Conservation (phyloP, 305 asterid genomes). For the Fraxinus dipetala region DNA sequence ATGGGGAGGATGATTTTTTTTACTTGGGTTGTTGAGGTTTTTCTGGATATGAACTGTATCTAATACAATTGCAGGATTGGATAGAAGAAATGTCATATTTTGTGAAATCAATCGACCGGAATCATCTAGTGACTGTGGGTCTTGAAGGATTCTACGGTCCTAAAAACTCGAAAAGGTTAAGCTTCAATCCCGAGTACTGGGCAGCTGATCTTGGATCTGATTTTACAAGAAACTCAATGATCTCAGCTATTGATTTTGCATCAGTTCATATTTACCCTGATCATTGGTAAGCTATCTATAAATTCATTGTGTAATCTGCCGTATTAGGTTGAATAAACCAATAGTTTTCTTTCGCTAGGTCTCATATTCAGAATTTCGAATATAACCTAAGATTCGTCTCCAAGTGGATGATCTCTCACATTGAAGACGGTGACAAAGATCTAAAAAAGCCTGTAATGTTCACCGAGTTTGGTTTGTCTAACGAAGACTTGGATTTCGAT, state of each 20-base stretch:
- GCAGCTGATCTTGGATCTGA: conserved; percentile 93
- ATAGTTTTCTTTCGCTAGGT: conserved; percentile 45
- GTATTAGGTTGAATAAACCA: not conserved
- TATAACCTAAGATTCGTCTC: conserved; percentile 62
- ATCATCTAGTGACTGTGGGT: conserved; percentile 85
- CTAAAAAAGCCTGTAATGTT: conserved; percentile 80
- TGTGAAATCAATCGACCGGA: conserved; percentile 74
- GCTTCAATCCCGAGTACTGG: conserved; percentile 88
- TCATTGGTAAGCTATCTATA: conserved; percentile 67
- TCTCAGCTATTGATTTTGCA: conserved; percentile 83
- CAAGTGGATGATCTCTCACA: conserved; percentile 93
- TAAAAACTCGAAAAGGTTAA: conserved; percentile 64
- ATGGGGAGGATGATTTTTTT: not conserved
- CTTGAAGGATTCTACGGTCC: conserved; percentile 99
- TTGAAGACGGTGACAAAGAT: conserved; percentile 88
- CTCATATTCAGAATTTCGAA: conserved; percentile 61
- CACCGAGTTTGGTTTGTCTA: conserved; percentile 88
- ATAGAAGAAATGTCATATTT: conserved; percentile 91
- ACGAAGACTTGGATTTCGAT: conserved; percentile 63
- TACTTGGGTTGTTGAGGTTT: not conserved
- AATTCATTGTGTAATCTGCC: not conserved
- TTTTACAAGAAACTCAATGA: conserved; percentile 79
- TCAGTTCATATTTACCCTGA: conserved; percentile 95
- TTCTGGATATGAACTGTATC: conserved; percentile 4
- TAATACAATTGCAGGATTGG: conserved; percentile 78